A percentile compares a stretch with the other conserved stretches of the same genome.
phyloP scores from a whole-genome alignment of 108 stramenopile species.

The Stephanodiscus triporus region DNA sequence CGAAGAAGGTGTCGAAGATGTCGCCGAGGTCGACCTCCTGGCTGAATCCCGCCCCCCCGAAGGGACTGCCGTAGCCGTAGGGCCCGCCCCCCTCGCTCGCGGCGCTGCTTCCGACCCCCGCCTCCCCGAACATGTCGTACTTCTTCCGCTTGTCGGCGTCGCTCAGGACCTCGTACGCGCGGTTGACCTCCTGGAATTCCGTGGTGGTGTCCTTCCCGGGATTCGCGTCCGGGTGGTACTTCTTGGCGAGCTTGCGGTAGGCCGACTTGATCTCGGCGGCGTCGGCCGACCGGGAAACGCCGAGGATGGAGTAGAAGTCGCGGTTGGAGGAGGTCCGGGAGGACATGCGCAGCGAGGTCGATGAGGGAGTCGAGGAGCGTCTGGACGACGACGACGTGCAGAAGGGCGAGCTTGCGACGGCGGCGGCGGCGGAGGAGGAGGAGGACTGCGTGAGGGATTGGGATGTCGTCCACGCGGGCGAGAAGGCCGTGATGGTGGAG shows the following conservation, averaged over 20 bases:
- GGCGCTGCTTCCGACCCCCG: conserved; percentile 63
- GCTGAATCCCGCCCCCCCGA: conserved; percentile 76
- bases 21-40: conserved; percentile 95
- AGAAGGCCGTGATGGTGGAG: conserved; percentile 37
- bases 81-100: conserved; percentile 57
- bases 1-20: conserved; percentile 96
- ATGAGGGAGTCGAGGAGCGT: conserved; percentile 11
- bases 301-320: conserved; percentile 85
- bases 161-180: conserved; percentile 91
- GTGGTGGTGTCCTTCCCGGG: conserved; percentile 73
- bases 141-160: conserved; percentile 86
- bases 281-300: conserved; percentile 68
- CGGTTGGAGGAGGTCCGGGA: conserved; percentile 60
- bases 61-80: conserved; percentile 56
- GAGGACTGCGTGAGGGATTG: conserved; percentile 1
- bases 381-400: conserved; percentile 9
- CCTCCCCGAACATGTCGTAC: conserved; percentile 91
- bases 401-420: conserved; percentile 7
- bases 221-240: conserved; percentile 91
- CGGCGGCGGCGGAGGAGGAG: not conserved
- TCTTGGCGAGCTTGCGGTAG: conserved; percentile 82
- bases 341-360: conserved; percentile 74
- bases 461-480: conserved; percentile 26
- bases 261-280: conserved; percentile 82
- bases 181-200: conserved; percentile 80